Evolutionary conservation across 352 stramenopile genomes (phyloP).

Genomic region (Pythium diclinum): DNA sequence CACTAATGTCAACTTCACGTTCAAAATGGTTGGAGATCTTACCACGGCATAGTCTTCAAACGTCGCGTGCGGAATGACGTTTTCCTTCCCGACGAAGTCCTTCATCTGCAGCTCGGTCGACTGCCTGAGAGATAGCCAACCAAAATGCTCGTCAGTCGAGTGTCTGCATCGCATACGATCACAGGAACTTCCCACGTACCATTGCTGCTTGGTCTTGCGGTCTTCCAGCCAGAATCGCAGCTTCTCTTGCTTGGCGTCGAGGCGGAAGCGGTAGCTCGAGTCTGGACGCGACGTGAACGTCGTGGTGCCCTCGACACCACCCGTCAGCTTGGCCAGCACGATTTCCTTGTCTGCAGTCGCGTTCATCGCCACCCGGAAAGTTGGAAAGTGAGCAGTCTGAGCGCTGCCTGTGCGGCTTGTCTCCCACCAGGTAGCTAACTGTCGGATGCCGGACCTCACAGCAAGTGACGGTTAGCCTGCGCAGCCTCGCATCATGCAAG

Average conservation of each 20-base stretch:
- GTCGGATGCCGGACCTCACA: too few relatives aligned
- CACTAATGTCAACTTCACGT: too few relatives aligned
- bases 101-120: not conserved
- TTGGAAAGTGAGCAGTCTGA: not conserved
- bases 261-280: not conserved
- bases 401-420: too few relatives aligned
- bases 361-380: not conserved
- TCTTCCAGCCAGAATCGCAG: not conserved
- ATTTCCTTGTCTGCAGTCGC: not conserved
- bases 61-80: not conserved
- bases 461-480: too few relatives aligned
- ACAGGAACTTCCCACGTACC: not conserved
- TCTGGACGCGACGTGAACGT: not conserved
- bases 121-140: not conserved
- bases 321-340: not conserved
- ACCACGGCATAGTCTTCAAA: constrained; percentile 2
- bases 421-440: too few relatives aligned
- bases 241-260: not conserved
- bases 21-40: not conserved
- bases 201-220: not conserved
- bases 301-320: not conserved
- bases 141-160: not conserved
- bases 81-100: not conserved
- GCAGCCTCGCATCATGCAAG: too few relatives aligned
- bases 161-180: too few relatives aligned